Evolutionary conservation across 2,329 filamentous ascomycete genomes (phyloP).

Genomic region (Talaromyces sp.): DNA sequence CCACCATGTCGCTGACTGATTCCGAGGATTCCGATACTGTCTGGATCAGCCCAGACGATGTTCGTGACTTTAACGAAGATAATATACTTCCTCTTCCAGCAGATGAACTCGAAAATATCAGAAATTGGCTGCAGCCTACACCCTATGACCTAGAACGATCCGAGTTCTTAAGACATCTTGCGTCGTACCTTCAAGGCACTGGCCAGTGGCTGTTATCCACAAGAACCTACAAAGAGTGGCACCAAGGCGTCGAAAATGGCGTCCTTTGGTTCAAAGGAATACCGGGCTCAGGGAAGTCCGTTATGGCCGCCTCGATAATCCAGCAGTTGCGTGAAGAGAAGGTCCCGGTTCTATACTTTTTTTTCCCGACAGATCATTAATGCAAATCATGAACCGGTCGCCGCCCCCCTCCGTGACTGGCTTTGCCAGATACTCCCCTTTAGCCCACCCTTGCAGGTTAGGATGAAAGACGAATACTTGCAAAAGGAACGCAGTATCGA

Average conservation of each 20-base stretch:
- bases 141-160: slow-evolving; percentile 15
- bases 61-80: slow-evolving; percentile 11
- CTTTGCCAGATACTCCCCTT: slow-evolving; percentile 14
- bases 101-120: slow-evolving; percentile 3
- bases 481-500: not conserved
- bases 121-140: slow-evolving; percentile 21
- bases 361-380: slow-evolving; percentile 25
- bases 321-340: not conserved
- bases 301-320: slow-evolving; percentile 22
- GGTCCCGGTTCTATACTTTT: slow-evolving; percentile 21
- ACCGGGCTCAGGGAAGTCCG: slow-evolving; percentile 24
- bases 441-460: slow-evolving; percentile 28
- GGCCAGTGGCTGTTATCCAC: slow-evolving; percentile 19
- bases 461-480: slow-evolving; percentile 10
- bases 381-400: slow-evolving; percentile 20
- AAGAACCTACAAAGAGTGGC: slow-evolving; percentile 19
- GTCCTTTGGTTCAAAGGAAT: slow-evolving; percentile 25
- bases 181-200: slow-evolving; percentile 16
- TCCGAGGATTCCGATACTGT: slow-evolving; percentile 4
- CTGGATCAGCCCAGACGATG: slow-evolving; percentile 7
- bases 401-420: slow-evolving; percentile 22
- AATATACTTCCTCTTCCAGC: slow-evolving; percentile 11
- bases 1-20: slow-evolving; percentile 1
- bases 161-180: slow-evolving; percentile 19
- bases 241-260: slow-evolving; percentile 14